A percentile compares a stretch with the other conserved stretches of the same genome.
These are phyloP conservation scores for Sarcodon sp. DNA, from an alignment of 768 basidiomycete species.

Conservation along the genomic window DNA sequence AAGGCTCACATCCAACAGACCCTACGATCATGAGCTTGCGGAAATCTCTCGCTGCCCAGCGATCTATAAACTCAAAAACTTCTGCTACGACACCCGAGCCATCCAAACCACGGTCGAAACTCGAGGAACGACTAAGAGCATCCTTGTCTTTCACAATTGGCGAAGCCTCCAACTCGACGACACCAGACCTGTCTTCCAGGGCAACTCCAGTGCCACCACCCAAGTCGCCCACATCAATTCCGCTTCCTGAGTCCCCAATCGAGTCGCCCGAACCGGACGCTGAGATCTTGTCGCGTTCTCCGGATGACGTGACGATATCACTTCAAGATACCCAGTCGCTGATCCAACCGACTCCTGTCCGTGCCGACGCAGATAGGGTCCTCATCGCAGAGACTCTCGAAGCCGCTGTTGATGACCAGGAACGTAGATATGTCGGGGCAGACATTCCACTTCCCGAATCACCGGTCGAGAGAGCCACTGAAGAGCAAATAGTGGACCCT, in stretches of 20 bases:
- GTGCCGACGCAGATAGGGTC: not conserved
- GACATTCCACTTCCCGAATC: conserved; percentile 2
- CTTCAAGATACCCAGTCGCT: not conserved
- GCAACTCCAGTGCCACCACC: conserved; percentile 26
- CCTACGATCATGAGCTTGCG: conserved; percentile 46
- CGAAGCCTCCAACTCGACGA: conserved; percentile 34
- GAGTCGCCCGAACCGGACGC: not conserved
- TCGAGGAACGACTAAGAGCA: conserved; percentile 73
- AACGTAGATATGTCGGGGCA: not conserved
- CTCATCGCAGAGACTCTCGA: not conserved
- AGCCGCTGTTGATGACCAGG: not conserved
- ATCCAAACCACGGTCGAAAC: conserved; percentile 32
- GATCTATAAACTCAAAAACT: conserved; percentile 26
- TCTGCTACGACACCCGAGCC: conserved; percentile 14
- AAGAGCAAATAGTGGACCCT: not conserved
- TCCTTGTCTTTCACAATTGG: conserved; percentile 33
- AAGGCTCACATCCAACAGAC: conserved; percentile 39
- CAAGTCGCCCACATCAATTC: conserved; percentile 27
- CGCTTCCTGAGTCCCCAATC: conserved; percentile 29
- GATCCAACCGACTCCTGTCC: not conserved
- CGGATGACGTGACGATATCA: not conserved
- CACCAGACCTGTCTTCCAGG: conserved; percentile 26
- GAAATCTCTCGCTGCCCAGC: conserved; percentile 47
- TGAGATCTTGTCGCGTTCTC: not conserved
- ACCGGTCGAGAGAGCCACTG: no score